These are phyloP conservation scores for Colletotrichum sp. DNA, from an alignment of 2,329 filamentous ascomycete genomes.

Conservation along the genomic window DNA sequence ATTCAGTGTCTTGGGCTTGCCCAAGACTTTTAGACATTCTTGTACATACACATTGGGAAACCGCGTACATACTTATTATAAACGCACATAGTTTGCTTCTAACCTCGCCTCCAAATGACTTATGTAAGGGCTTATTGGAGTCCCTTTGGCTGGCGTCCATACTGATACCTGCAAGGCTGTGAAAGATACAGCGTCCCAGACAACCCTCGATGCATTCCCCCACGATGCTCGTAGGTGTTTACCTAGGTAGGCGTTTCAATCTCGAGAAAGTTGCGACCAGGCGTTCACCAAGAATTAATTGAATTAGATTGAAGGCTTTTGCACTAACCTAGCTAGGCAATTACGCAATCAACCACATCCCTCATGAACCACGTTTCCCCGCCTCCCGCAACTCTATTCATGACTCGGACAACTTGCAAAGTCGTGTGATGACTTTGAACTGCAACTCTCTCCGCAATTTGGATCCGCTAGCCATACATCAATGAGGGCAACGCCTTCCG, in stretches of 20 bases:
- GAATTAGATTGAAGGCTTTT: background rate
- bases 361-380: background rate
- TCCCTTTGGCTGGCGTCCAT: rapidly evolving
- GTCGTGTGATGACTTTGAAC: background rate
- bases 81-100: background rate
- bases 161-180: rapidly evolving
- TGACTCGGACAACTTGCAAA: background rate
- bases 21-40: background rate
- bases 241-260: background rate
- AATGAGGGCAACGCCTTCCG: no score
- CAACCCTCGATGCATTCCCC: background rate
- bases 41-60: conserved; percentile 5
- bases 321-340: background rate
- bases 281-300: background rate
- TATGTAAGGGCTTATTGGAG: background rate
- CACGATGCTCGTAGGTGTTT: background rate
- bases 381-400: background rate
- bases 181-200: rapidly evolving
- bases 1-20: background rate
- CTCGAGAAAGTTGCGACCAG: background rate
- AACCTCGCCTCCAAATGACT: background rate
- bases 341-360: background rate
- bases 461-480: no score
- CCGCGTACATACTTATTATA: background rate
- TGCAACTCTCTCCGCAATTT: background rate